Percentiles rank a stretch among this genome's conserved stretches.
Evolutionary conservation across 2,329 filamentous ascomycete genomes (phyloP).

Genomic region (Calonectria pteridis): DNA sequence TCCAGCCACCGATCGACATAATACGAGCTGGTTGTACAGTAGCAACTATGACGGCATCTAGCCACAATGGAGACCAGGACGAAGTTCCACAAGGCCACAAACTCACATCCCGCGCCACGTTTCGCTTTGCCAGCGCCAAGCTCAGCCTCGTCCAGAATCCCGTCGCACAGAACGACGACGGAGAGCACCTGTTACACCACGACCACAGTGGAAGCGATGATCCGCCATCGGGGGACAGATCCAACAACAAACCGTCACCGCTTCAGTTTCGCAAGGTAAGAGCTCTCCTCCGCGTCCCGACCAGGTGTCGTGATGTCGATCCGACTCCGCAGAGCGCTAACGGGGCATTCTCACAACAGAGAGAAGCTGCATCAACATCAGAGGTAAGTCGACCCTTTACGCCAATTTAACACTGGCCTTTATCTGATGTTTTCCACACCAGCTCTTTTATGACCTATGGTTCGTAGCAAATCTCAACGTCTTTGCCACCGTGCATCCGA

Average conservation of each 20-base stretch:
- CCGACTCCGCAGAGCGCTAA: background rate
- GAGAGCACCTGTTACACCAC: background rate
- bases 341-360: background rate
- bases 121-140: slow-evolving; percentile 14
- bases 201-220: background rate
- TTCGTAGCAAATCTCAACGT: slow-evolving; percentile 27
- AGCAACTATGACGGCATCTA: background rate
- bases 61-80: background rate
- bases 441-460: slow-evolving; percentile 27
- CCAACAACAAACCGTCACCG: background rate
- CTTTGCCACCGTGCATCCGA: slow-evolving; percentile 23
- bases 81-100: background rate
- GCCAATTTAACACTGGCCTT: background rate
- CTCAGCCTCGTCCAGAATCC: slow-evolving; percentile 5
- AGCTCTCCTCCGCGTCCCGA: too few relatives aligned
- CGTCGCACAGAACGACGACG: background rate
- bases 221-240: background rate
- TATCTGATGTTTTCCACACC: background rate
- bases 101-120: slow-evolving; percentile 6
- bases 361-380: slow-evolving; percentile 8
- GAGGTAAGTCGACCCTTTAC: background rate
- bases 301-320: background rate
- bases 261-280: slow-evolving; percentile 10
- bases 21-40: background rate
- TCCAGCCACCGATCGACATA: too few relatives aligned